These are phyloP conservation scores for Rhizodiscina lignyota DNA, from an alignment of 495 filamentous ascomycete genomes.

Conservation along the genomic window DNA sequence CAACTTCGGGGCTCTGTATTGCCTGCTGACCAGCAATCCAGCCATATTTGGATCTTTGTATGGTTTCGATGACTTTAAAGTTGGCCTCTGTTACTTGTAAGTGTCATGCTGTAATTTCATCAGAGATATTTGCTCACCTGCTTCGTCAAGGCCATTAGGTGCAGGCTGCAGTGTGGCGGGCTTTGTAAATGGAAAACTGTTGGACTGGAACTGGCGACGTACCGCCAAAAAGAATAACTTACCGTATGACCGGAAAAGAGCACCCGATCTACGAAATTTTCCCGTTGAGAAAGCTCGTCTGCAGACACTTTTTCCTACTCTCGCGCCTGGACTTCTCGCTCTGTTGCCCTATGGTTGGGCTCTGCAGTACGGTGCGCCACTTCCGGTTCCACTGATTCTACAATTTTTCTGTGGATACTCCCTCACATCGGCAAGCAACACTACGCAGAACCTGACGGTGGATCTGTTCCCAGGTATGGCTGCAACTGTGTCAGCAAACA, in stretches of 20 bases:
- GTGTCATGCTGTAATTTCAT: no score
- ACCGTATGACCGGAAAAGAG: constrained; percentile 3
- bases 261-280: constrained; percentile 26
- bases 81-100: no score
- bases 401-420: constrained; percentile 41
- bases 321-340: constrained; percentile 14
- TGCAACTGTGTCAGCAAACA: constrained; percentile 49
- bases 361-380: constrained; percentile 8
- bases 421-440: constrained; percentile 39
- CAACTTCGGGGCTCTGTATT: no score
- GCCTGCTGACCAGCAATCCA: no score
- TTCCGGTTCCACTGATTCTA: constrained; percentile 28
- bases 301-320: constrained; percentile 10
- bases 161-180: not conserved
- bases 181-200: not conserved
- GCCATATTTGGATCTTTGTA: no score
- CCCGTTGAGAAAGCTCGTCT: constrained; percentile 34
- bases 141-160: constrained; percentile 2
- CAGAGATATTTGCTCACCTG: no score
- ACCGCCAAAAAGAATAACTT: not conserved
- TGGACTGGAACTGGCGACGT: constrained; percentile 4
- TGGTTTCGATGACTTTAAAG: constrained; percentile 2
- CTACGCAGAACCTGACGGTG: constrained; percentile 36
- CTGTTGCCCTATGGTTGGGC: constrained; percentile 26
- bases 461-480: constrained; percentile 49